phyloP scores from a whole-genome alignment of 1,284 basidiomycete species.

The Takashimella koratensis region DNA sequence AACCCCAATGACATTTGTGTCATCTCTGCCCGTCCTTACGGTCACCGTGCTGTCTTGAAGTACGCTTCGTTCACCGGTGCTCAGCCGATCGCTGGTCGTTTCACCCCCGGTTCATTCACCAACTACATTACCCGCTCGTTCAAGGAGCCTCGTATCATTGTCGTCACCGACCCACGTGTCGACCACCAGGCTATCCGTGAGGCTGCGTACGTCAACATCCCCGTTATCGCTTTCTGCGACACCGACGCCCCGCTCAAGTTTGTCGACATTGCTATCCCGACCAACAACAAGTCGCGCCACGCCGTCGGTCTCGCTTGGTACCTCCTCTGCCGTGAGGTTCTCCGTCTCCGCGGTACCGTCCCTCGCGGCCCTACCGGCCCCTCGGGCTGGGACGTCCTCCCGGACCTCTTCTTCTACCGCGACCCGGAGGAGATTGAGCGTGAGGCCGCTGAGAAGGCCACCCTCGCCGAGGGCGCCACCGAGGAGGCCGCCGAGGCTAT shows the following conservation, averaged over 20 bases:
- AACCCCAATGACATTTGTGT: slow-evolving; percentile 98
- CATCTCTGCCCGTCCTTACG: slow-evolving; percentile 96
- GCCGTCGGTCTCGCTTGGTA: slow-evolving; percentile 98
- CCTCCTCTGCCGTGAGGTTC: slow-evolving; percentile 95
- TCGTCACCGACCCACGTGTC: slow-evolving; percentile 97
- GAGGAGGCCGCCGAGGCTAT: slow-evolving; percentile 50
- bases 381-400: slow-evolving; percentile 96
- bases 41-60: slow-evolving; percentile 98
- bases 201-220: slow-evolving; percentile 99
- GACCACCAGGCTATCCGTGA: slow-evolving; percentile 99
- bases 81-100: slow-evolving; percentile 96
- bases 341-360: slow-evolving; percentile 89
- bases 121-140: slow-evolving; percentile 99
- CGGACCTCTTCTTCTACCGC: slow-evolving; percentile 99
- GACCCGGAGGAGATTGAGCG: slow-evolving; percentile 99
- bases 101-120: slow-evolving; percentile 98
- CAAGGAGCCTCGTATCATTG: slow-evolving; percentile 98
- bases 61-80: slow-evolving; percentile 97
- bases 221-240: slow-evolving; percentile 97
- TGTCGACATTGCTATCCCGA: slow-evolving; percentile 97
- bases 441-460: slow-evolving; percentile 88
- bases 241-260: slow-evolving; percentile 96
- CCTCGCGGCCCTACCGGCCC: slow-evolving; percentile 77
- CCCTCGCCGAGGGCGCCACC: slow-evolving; percentile 67
- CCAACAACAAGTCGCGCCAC: slow-evolving; percentile 98